Percentiles rank a stretch among this genome's conserved stretches.
phyloP scores from a whole-genome alignment of 306 rosid genomes.

The Prunus mume region DNA sequence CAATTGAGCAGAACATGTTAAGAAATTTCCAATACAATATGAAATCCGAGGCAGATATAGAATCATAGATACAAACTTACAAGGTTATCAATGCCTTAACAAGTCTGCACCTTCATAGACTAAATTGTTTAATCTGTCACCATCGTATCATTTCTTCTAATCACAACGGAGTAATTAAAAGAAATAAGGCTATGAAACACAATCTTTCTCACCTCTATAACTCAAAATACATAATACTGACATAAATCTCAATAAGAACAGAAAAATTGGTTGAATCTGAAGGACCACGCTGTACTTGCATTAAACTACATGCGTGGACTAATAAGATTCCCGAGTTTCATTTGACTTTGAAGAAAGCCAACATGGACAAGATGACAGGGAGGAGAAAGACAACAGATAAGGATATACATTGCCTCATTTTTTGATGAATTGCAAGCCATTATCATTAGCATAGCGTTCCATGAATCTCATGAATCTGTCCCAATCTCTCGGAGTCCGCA shows the following conservation, averaged over 20 bases:
- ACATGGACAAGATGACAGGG: slow-evolving; percentile 20
- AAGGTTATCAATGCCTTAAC: neutral
- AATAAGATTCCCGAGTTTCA: slow-evolving; percentile 21
- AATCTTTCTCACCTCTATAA: slow-evolving; percentile 8
- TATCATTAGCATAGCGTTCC: slow-evolving; percentile 89
- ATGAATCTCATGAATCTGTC: slow-evolving; percentile 99
- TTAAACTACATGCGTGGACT: slow-evolving; percentile 29
- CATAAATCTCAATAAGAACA: slow-evolving; percentile 15
- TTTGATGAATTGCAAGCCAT: slow-evolving; percentile 82
- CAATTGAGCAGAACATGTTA: neutral
- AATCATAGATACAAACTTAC: slow-evolving; percentile 5
- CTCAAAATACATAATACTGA: slow-evolving; percentile 6
- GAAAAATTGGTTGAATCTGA: slow-evolving; percentile 31
- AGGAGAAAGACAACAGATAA: slow-evolving; percentile 22
- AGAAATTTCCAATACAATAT: neutral
- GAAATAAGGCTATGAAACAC: slow-evolving; percentile 9
- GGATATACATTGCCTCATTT: slow-evolving; percentile 44
- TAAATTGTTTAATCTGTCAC: neutral
- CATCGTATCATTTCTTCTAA: slow-evolving; percentile 20
- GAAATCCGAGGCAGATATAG: neutral
- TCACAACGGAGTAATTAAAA: slow-evolving; percentile 7
- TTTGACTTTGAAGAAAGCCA: slow-evolving; percentile 7
- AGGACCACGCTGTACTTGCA: slow-evolving; percentile 23
- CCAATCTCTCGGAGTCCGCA: slow-evolving; percentile 86
- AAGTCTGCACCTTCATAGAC: neutral